Conservation (phyloP, 2,329 filamentous ascomycete genomes). For the Ophidiomyces ophidiicola region DNA sequence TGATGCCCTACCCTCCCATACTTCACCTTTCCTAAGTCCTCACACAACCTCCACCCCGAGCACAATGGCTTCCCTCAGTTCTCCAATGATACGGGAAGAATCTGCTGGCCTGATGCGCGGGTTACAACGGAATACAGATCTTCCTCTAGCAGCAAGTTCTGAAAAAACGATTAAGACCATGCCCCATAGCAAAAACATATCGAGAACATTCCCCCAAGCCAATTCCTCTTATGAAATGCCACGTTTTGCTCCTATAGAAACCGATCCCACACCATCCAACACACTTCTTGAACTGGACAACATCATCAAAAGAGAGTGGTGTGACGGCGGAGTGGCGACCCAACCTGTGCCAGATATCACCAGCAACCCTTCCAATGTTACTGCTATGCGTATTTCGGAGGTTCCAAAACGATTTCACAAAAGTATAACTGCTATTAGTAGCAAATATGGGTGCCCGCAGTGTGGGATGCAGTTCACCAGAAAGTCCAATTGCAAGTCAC, state of each 20-base stretch:
- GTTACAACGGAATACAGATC: too few relatives aligned
- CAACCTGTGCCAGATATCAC: slow-evolving; percentile 7
- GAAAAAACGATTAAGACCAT: not conserved
- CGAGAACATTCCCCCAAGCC: slow-evolving; percentile 8
- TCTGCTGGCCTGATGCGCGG: slow-evolving; percentile 1
- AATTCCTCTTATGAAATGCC: slow-evolving; percentile 13
- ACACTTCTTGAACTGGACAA: slow-evolving; percentile 10
- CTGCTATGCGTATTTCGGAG: not conserved
- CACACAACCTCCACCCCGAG: slow-evolving; percentile 1
- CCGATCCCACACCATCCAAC: not conserved
- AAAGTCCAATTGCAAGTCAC: slow-evolving; percentile 76
- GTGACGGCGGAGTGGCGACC: slow-evolving; percentile 6
- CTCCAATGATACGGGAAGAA: not conserved
- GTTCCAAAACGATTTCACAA: slow-evolving; percentile 10
- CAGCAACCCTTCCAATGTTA: not conserved
- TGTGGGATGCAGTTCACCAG: slow-evolving; percentile 72
- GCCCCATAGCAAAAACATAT: not conserved
- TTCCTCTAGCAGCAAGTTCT: too few relatives aligned
- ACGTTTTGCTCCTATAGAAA: slow-evolving; percentile 1
- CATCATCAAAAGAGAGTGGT: slow-evolving; percentile 9
- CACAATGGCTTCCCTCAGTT: slow-evolving; percentile 11
- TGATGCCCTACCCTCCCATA: slow-evolving; percentile 17
- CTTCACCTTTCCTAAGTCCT: slow-evolving; percentile 17
- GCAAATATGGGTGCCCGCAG: slow-evolving; percentile 58
- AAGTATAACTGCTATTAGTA: slow-evolving; percentile 37